These are phyloP conservation scores for Tricholoma terreum DNA, from an alignment of 768 basidiomycete species.

Conservation along the genomic window DNA sequence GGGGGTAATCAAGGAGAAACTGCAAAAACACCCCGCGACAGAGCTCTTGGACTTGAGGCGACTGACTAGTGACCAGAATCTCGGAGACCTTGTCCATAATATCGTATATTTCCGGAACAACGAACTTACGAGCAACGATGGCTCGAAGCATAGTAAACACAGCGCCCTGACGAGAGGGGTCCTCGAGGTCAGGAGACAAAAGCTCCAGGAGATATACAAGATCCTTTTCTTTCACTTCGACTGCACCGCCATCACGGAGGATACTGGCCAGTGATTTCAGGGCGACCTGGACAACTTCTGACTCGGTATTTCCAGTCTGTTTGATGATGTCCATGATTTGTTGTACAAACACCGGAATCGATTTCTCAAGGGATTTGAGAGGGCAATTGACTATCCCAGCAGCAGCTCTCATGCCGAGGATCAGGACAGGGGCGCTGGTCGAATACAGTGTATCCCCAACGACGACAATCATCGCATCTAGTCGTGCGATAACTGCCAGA, in stretches of 20 bases:
- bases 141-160: slow-evolving; percentile 88
- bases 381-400: slow-evolving; percentile 84
- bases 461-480: slow-evolving; percentile 82
- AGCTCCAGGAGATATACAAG: slow-evolving; percentile 84
- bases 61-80: slow-evolving; percentile 92
- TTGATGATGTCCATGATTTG: slow-evolving; percentile 84
- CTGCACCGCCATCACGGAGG: slow-evolving; percentile 82
- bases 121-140: slow-evolving; percentile 86
- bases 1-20: slow-evolving; percentile 96
- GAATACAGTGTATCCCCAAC: slow-evolving; percentile 95
- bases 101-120: slow-evolving; percentile 96
- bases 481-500: slow-evolving; percentile 64
- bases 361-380: slow-evolving; percentile 66
- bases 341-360: slow-evolving; percentile 77
- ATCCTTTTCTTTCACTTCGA: slow-evolving; percentile 86
- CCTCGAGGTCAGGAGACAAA: slow-evolving; percentile 86
- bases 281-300: slow-evolving; percentile 85
- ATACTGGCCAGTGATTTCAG: slow-evolving; percentile 84
- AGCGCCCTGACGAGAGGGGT: slow-evolving; percentile 77
- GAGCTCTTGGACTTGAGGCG: slow-evolving; percentile 84
- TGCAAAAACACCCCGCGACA: slow-evolving; percentile 87
- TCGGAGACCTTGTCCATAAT: slow-evolving; percentile 91
- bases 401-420: slow-evolving; percentile 73
- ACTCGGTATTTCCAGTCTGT: slow-evolving; percentile 81
- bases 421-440: slow-evolving; percentile 67